These are phyloP conservation scores for Fusarium albidum DNA, from an alignment of 2,329 filamentous ascomycete species.

Conservation along the genomic window DNA sequence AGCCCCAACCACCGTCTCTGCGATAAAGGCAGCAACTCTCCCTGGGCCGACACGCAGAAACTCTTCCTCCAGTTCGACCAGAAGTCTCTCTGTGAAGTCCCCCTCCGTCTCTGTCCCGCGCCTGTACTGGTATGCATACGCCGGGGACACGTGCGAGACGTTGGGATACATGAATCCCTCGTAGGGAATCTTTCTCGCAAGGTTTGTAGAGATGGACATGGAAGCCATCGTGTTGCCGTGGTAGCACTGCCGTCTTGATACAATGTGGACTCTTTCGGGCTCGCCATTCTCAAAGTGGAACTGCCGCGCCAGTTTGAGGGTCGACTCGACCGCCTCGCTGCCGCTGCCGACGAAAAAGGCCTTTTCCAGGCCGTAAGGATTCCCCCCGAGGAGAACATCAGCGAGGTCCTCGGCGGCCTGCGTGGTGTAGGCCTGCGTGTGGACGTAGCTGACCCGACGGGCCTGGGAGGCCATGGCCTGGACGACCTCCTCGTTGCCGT, in stretches of 20 bases:
- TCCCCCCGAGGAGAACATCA: slow-evolving; percentile 24
- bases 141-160: slow-evolving; percentile 27
- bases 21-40: slow-evolving; percentile 56
- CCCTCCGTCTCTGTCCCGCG: slow-evolving; percentile 10
- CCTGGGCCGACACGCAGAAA: slow-evolving; percentile 52
- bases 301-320: slow-evolving; percentile 57
- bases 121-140: slow-evolving; percentile 19
- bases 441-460: slow-evolving; percentile 42
- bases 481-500: slow-evolving; percentile 63
- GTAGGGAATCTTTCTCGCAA: slow-evolving; percentile 25
- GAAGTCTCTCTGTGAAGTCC: slow-evolving; percentile 14
- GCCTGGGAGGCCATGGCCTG: slow-evolving; percentile 65
- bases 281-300: slow-evolving; percentile 52
- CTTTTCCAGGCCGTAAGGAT: slow-evolving; percentile 30
- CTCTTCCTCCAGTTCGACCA: slow-evolving; percentile 52
- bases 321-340: slow-evolving; percentile 54
- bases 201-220: slow-evolving; percentile 45
- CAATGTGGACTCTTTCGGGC: slow-evolving; percentile 39
- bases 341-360: slow-evolving; percentile 38
- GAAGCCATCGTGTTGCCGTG: slow-evolving; percentile 58
- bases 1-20: slow-evolving; percentile 54
- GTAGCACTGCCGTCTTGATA: slow-evolving; percentile 53
- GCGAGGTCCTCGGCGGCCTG: slow-evolving; percentile 34
- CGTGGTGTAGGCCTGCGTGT: slow-evolving; percentile 36
- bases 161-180: slow-evolving; percentile 30